Evolutionary conservation across 257 asterid species (phyloP).

Genomic region (Petrea volubilis): DNA sequence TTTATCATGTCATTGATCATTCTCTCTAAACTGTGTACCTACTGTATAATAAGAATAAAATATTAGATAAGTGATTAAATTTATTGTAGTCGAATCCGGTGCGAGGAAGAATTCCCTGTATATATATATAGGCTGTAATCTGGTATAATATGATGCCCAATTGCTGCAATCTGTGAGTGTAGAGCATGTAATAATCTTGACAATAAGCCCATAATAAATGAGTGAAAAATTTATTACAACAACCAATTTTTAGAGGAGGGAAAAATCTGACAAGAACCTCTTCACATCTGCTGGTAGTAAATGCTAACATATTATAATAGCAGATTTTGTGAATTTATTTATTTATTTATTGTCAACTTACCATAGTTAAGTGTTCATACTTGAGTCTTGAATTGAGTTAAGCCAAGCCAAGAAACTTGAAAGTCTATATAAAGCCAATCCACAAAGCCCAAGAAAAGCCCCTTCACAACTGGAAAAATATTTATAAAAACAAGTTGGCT

Average conservation of each 20-base stretch:
- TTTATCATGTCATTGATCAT: too few relatives aligned
- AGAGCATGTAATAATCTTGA: slow-evolving; percentile 10
- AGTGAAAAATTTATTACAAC: slow-evolving; percentile 20
- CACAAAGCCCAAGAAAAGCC: slow-evolving; percentile 14
- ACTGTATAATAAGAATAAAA: too few relatives aligned
- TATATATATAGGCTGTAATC: too few relatives aligned
- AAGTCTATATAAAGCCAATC: slow-evolving; percentile 37
- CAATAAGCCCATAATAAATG: too few relatives aligned
- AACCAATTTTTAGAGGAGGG: slow-evolving; percentile 26
- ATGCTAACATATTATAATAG: slow-evolving; percentile 14
- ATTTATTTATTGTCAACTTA: slow-evolving; percentile 10
- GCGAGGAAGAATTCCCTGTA: too few relatives aligned
- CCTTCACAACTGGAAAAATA: neutral
- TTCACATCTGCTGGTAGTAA: slow-evolving; percentile 32
- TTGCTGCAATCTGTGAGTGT: slow-evolving; percentile 23
- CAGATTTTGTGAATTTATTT: neutral
- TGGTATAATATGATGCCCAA: neutral
- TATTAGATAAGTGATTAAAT: too few relatives aligned
- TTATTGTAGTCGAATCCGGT: too few relatives aligned
- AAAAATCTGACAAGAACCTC: slow-evolving; percentile 29
- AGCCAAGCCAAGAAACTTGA: slow-evolving; percentile 29
- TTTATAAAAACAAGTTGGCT: neutral
- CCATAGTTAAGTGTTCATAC: slow-evolving; percentile 20
- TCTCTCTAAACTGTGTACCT: too few relatives aligned
- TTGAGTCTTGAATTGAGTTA: neutral